A percentile compares a stretch with the other conserved stretches of the same genome.
Evolutionary conservation across 78 protist genomes (phyloP).

Genomic region (Tieghemostelium lacteum): DNA sequence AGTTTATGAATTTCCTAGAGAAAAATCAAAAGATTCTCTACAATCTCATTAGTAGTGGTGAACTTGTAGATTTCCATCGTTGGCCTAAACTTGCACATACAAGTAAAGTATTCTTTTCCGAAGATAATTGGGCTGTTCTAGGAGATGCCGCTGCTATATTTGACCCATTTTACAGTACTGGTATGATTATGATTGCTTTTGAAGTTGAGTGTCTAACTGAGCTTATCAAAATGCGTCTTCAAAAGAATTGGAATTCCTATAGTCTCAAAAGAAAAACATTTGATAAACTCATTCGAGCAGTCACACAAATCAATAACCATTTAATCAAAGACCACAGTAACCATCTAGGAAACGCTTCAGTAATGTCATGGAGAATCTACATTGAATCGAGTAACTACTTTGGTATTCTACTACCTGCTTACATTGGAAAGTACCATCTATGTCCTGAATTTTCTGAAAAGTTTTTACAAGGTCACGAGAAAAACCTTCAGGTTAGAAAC

Average conservation of each 20-base stretch:
- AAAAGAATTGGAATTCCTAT: not conserved
- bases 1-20: slow-evolving; percentile 16
- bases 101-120: slow-evolving; percentile 1
- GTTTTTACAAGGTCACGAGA: not conserved
- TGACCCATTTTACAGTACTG: slow-evolving; percentile 35
- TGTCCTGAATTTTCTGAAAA: slow-evolving; percentile 27
- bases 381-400: slow-evolving; percentile 34
- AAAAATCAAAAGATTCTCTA: slow-evolving; percentile 27
- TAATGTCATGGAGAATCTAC: slow-evolving; percentile 68
- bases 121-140: slow-evolving; percentile 23
- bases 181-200: slow-evolving; percentile 32
- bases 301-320: slow-evolving; percentile 63
- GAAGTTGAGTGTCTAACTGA: slow-evolving; percentile 50
- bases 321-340: slow-evolving; percentile 46
- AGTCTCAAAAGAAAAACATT: not conserved
- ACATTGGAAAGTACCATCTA: slow-evolving; percentile 71
- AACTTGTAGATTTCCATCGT: slow-evolving; percentile 38
- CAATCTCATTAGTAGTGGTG: slow-evolving; percentile 32
- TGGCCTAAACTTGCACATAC: slow-evolving; percentile 42
- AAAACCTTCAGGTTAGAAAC: slow-evolving; percentile 17
- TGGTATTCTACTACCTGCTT: slow-evolving; percentile 21
- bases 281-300: slow-evolving; percentile 41
- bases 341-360: slow-evolving; percentile 67
- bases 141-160: slow-evolving; percentile 51
- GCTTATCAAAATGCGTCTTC: not conserved